Conservation (phyloP, 2,329 filamentous ascomycete species). For the Calonectria pseudoturangicola region DNA sequence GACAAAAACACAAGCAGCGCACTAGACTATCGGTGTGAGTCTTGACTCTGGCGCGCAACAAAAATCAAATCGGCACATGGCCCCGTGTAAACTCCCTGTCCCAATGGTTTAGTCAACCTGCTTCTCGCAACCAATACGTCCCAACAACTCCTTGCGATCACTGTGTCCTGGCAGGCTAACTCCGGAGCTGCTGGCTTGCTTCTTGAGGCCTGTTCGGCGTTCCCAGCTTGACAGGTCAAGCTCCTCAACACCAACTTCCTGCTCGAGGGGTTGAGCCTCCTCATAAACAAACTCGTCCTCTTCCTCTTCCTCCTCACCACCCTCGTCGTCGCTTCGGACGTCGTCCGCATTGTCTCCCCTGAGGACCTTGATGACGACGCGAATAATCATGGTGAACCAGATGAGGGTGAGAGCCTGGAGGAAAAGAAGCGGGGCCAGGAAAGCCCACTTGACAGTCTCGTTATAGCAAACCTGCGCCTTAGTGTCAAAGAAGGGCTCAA, state of each 20-base stretch:
- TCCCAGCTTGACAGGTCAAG: slow-evolving; percentile 81
- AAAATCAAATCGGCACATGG: slow-evolving; percentile 37
- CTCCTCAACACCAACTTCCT: slow-evolving; percentile 84
- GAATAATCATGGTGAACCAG: slow-evolving; percentile 93
- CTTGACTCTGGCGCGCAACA: slow-evolving; percentile 37
- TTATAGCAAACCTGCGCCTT: slow-evolving; percentile 88
- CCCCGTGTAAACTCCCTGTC: slow-evolving; percentile 46
- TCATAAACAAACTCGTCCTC: slow-evolving; percentile 73
- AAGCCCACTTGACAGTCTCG: slow-evolving; percentile 82
- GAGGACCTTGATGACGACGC: slow-evolving; percentile 87
- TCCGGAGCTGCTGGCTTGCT: slow-evolving; percentile 71
- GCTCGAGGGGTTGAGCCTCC: slow-evolving; percentile 76
- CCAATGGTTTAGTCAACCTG: slow-evolving; percentile 69
- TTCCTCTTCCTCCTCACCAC: slow-evolving; percentile 78
- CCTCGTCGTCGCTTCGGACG: slow-evolving; percentile 86
- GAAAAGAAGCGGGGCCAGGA: slow-evolving; percentile 84
- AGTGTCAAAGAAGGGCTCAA: slow-evolving; percentile 83
- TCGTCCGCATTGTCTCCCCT: slow-evolving; percentile 88
- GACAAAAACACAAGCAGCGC: slow-evolving; percentile 27
- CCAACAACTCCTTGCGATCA: slow-evolving; percentile 87
- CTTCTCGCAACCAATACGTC: slow-evolving; percentile 89
- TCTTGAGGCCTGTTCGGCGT: slow-evolving; percentile 72
- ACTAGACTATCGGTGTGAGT: slow-evolving; percentile 40
- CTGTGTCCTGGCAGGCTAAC: slow-evolving; percentile 82
- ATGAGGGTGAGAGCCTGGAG: slow-evolving; percentile 87